A percentile compares a stretch with the other conserved stretches of the same genome.
Conservation (phyloP, 306 rosid species). For the Spatholobus suberectus region DNA sequence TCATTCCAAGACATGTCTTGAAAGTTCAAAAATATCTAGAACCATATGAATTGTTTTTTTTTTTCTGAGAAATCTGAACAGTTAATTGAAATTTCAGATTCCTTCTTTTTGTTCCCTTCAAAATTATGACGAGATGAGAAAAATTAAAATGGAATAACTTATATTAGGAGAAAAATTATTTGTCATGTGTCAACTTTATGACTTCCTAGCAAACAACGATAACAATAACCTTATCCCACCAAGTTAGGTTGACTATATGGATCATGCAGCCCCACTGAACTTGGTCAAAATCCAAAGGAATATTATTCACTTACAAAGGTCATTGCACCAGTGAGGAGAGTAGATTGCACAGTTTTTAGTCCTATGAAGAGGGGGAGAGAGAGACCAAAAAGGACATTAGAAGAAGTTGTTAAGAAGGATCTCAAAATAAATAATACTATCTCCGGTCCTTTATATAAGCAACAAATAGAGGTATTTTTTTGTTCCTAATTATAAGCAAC, state of each 20-base stretch:
- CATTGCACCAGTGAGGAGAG: background rate
- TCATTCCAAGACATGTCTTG: constrained; percentile 4
- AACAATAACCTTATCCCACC: background rate
- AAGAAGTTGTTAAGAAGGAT: background rate
- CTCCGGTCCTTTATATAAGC: no score
- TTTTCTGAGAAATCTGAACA: constrained; percentile 3
- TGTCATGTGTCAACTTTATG: constrained; percentile 10
- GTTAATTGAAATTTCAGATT: constrained; percentile 31
- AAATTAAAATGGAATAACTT: background rate
- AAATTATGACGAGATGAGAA: background rate
- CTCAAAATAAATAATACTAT: background rate
- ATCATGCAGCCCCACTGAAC: background rate
- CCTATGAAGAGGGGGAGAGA: background rate
- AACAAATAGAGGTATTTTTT: no score
- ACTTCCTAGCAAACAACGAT: background rate
- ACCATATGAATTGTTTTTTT: background rate
- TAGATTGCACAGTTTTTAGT: background rate
- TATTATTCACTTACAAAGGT: background rate
- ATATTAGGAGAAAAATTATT: background rate
- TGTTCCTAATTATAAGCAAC: no score
- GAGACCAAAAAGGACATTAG: background rate
- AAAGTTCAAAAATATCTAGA: constrained; percentile 23
- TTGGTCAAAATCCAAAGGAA: background rate
- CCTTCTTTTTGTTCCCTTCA: background rate
- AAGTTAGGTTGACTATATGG: background rate